Evolutionary conservation across 345 rosid genomes (phyloP), one percentile per base, ranked within the genome.

Genomic region (Dipteronia sinensis): DNA sequence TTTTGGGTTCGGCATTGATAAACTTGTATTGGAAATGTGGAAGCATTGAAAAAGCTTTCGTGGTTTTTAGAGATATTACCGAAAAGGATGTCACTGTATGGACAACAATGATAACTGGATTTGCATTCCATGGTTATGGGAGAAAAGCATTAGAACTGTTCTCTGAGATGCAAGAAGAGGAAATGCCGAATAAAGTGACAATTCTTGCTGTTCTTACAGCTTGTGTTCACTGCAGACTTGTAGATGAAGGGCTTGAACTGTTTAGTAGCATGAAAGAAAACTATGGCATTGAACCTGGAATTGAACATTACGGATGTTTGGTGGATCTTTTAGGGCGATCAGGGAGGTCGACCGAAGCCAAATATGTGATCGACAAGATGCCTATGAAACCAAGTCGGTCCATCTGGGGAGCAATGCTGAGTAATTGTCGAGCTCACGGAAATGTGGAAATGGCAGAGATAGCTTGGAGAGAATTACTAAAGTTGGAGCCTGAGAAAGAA

Each of bases 1-100:
- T 90, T 42, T n/a, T 89, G 58, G 82, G 87, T 55, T 86, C 88
- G 22, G 86, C 89, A 64, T 75, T 89, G 69, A 76, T 89, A 71
- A 83, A 87, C 74, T 86, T 88, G 92, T 88, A 89, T 73, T 85
- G 91, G 72, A 89, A 79, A 83, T 90, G 90, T 63, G 94, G 94
- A 62, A 76, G 74, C 47, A 75, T 89, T 49, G 80, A 70, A 38
- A 80, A 59, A 67, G 91, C 94, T 16, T 65, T 79, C 66, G 20
- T 20, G 49, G 75, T 89, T 61, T 90, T 89, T 73, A 78, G 79
- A 49, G 79, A 82, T 34, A 56, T 77, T 63, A 11, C 56, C 40
- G 75, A 83, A 44, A 90, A 80, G 75, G 91, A 87, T 55, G 90
- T 89, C 17, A 71, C 83, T 1, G 78, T 90, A 64, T 90, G 94